Evolutionary conservation across 345 rosid species (phyloP), one percentile per base, ranked within the genome.

Genomic region (Syzygium oleosum): DNA sequence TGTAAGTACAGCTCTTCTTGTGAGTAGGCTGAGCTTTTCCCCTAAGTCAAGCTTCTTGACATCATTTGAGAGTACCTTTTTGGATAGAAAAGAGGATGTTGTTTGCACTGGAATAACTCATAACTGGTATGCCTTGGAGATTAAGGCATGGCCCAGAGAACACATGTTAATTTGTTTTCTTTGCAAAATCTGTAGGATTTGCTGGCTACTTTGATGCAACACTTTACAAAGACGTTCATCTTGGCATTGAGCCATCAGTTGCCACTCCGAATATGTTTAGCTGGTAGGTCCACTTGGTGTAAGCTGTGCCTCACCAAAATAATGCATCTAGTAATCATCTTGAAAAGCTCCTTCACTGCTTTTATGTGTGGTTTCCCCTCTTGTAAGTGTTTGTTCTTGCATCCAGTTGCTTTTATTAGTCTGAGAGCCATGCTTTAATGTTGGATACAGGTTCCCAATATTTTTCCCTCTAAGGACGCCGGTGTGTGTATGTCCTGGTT

Each of bases 241-340:
- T 98, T 41, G 98, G 99, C 49, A 98, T 94, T 89, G 99, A 98
- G 88, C 99, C 99, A 85, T 93, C 97, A 34, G 93, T 91, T 29
- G 96, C 96, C 87, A 98, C 99, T 29, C 99, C 99, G 85, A 97
- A 96, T 92, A 98, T 97, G 99, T 98, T 97, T 92, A 98, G 98
- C 94, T 98, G 99, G 99, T 97, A 97, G 52, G 22, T 80, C 58
- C 29, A 41, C 61, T 54, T 55, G 73, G 16, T 41, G 31, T n/a
- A 52, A 21, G 51, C 77, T 3, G 21, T 38, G 86, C 52, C 29
- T 85, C 22, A 43, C 59, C 12, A 12, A 61, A 52, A 77, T 51
- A 46, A 59, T 27, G 79, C 65, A 27, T 73, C 61, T 84, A 22
- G 21, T 87, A 43, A 80, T 34, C 29, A 29, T 79, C 58, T 65